Evolutionary conservation across 2,329 filamentous ascomycete species (phyloP).

Genomic region (Diaporthe aspalathi): DNA sequence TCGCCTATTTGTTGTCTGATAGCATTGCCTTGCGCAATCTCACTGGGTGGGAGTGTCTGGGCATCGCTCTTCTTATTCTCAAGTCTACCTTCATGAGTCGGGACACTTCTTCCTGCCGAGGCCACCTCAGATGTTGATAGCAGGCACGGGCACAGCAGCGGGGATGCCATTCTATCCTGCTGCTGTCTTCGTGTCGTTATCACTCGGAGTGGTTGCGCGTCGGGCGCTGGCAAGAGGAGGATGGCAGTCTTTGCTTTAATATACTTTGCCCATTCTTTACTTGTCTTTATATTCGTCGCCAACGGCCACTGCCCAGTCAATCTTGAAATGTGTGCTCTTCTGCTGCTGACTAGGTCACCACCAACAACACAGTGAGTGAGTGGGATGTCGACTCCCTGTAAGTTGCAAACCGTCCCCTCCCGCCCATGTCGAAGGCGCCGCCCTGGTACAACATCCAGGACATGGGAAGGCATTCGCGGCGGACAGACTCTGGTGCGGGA

Average conservation of each 20-base stretch:
- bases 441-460: no score
- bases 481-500: no score
- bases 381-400: no score
- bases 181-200: conserved; percentile 12
- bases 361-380: no score
- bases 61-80: not conserved
- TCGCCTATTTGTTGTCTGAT: conserved; percentile 32
- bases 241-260: conserved; percentile 35
- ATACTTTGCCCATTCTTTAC: conserved; percentile 23
- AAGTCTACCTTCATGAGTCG: not conserved
- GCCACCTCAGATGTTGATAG: conserved; percentile 4
- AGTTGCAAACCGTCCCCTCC: no score
- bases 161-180: conserved; percentile 7
- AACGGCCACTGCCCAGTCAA: no score
- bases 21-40: conserved; percentile 31
- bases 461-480: no score
- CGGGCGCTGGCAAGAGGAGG: conserved; percentile 18
- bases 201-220: conserved; percentile 2
- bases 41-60: conserved; percentile 26
- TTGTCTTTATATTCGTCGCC: not conserved
- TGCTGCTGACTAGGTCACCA: not conserved
- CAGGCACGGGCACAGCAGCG: not conserved
- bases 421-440: no score
- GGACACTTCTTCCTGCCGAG: conserved; percentile 9
- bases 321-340: not conserved